Conservation (phyloP, 371 early-diverging fungal species). For the Mucor plumbeus region DNA sequence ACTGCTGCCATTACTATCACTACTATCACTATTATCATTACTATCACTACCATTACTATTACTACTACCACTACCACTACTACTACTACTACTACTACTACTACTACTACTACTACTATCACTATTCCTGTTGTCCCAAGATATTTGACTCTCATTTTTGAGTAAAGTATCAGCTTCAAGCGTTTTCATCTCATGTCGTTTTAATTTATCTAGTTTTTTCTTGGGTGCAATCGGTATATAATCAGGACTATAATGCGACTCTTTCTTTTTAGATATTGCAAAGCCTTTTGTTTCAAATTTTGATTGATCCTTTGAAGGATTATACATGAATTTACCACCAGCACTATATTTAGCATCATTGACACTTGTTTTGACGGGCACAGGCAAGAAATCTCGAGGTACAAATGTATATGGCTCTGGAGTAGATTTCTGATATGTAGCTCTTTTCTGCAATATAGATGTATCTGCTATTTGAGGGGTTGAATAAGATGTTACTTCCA, state of each 20-base stretch:
- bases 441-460: neutral
- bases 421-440: neutral
- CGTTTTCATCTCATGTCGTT: neutral
- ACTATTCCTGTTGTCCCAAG: neutral
- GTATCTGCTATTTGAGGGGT: neutral
- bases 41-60: neutral
- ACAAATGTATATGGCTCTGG: slow-evolving; percentile 10
- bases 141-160: neutral
- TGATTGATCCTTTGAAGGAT: slow-evolving; percentile 1
- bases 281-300: neutral
- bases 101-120: neutral
- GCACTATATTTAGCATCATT: slow-evolving; percentile 45
- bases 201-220: neutral
- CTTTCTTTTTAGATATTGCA: neutral
- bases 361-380: slow-evolving; percentile 30
- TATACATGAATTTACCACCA: slow-evolving; percentile 50
- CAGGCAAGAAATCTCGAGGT: slow-evolving; percentile 44
- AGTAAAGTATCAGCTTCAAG: neutral
- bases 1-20: neutral
- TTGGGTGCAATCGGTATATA: slow-evolving; percentile 2
- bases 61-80: neutral
- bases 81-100: neutral
- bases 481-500: neutral
- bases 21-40: neutral
- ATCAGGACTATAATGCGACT: slow-evolving; percentile 6